Base-by-base conservation (phyloP, 2,329 filamentous ascomycete species). In the Diplodia mutila region DNA sequence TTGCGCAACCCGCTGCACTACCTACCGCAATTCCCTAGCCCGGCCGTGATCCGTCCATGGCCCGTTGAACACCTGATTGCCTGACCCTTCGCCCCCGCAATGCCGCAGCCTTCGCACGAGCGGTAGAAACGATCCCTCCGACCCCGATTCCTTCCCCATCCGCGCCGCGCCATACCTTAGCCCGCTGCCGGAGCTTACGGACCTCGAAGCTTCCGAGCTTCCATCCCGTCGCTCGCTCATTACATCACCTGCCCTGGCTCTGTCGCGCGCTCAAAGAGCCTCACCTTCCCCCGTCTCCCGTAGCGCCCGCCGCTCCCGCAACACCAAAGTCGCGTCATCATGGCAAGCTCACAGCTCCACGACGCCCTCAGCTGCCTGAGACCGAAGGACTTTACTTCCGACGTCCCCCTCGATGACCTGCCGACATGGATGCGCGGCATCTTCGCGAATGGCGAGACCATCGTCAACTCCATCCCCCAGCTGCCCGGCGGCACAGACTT, bases 391-490 rank as follows among this genome's bases (percentile, higher is more conserved):
- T 85, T 80, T 72, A 14, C 39, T 23, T 71, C 72, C 70, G 81
- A 84, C 34, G 74, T 84, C 34, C 83, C 83, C 23, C 74, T 77
- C 63, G 74, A 80, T 68, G 72, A 78, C 59, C 80, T 84, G 32
- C 64, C 74, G 11, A 67, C 71, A 46, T 85, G 79, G 71, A 73
- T 84, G 54, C 72, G 74, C 42, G 72, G 78, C 4, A 75, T 78
- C 63, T 81, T 85, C 72, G 69, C 77, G n/a, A 78, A 90, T 69
- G 88, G 88, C 23, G 90, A 93, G 73, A 82, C 90, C 21, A 86
- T 96, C 67, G 82, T 91, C 72, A 91, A 94, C 74, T 94, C 92
- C 6, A 86, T 97, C 1, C 93, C 93, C 3, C 83, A 84, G 12
- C 79, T 84, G 3, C 78, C 85, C 8, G 80, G 80, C 78, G 76